Conservation (phyloP, 2,329 filamentous ascomycete genomes). For the Gaeumannomyces tritici region DNA sequence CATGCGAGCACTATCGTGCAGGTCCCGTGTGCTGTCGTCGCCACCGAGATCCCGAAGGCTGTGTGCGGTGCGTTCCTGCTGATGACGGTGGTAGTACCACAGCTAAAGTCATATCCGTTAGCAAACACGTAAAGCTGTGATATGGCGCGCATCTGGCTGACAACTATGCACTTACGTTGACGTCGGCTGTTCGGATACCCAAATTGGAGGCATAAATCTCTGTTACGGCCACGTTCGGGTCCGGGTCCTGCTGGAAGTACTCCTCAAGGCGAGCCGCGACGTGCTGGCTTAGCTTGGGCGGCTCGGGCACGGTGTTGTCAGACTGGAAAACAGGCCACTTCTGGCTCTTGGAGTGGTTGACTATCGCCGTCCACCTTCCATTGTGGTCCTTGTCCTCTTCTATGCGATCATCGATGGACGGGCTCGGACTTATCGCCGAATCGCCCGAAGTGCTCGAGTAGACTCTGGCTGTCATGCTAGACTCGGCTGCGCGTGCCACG, state of each 20-base stretch:
- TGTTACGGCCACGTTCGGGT: constrained; percentile 38
- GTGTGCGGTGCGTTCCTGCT: constrained; percentile 34
- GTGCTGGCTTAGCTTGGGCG: constrained; percentile 36
- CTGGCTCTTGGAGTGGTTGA: constrained; percentile 33
- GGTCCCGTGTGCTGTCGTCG: constrained; percentile 4
- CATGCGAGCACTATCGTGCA: constrained; percentile 28
- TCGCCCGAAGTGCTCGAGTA: not conserved
- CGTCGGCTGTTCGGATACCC: constrained; percentile 38
- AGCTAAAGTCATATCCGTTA: constrained; percentile 3
- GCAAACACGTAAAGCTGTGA: too few relatives aligned
- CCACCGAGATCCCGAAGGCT: constrained; percentile 25
- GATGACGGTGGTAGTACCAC: constrained; percentile 45
- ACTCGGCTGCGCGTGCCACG: too few relatives aligned
- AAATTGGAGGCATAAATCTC: constrained; percentile 46
- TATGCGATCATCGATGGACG: too few relatives aligned
- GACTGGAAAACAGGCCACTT: constrained; percentile 26
- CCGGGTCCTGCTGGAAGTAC: constrained; percentile 37
- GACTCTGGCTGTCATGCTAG: not conserved
- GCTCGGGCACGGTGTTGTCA: constrained; percentile 26
- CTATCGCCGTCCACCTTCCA: constrained; percentile 24
- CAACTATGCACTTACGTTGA: constrained; percentile 27
- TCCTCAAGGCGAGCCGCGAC: constrained; percentile 41
- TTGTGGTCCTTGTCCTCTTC: constrained; percentile 16
- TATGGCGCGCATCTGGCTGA: not conserved
- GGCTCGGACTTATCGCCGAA: constrained; percentile 7